Conservation (phyloP, 1,284 basidiomycete species). For the Trichosporon sp. region DNA sequence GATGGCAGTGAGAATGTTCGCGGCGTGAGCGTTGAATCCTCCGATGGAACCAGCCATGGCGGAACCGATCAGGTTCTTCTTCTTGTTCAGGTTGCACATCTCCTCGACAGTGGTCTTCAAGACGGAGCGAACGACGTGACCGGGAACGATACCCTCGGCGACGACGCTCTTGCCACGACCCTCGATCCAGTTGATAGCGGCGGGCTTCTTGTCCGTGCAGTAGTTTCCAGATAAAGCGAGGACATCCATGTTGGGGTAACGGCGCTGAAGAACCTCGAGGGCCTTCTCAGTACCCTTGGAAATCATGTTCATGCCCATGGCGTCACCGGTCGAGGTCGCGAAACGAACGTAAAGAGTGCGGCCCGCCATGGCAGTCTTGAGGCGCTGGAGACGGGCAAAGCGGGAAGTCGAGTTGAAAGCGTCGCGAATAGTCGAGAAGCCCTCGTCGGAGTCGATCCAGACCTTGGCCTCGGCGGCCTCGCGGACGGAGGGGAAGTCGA, state of each 20-base stretch:
- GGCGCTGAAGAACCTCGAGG: constrained; percentile 73
- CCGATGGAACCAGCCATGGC: constrained; percentile 97
- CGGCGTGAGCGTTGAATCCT: constrained; percentile 98
- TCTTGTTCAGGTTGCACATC: constrained; percentile 87
- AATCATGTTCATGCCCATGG: constrained; percentile 99
- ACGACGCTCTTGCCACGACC: constrained; percentile 97
- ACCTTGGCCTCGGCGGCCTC: constrained; percentile 80
- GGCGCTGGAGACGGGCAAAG: constrained; percentile 77
- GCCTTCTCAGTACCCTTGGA: constrained; percentile 95
- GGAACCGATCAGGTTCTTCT: constrained; percentile 97
- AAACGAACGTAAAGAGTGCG: constrained; percentile 95
- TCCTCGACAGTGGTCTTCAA: constrained; percentile 94
- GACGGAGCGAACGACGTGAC: constrained; percentile 81
- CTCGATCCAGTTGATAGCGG: constrained; percentile 99
- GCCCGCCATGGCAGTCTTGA: constrained; percentile 86
- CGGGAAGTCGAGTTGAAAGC: constrained; percentile 94
- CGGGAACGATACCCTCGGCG: constrained; percentile 91
- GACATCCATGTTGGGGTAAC: constrained; percentile 93
- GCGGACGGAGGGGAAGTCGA: constrained; percentile 85
- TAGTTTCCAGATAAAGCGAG: constrained; percentile 96
- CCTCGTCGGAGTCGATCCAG: constrained; percentile 86
- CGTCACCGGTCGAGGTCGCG: constrained; percentile 92
- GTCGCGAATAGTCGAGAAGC: constrained; percentile 72
- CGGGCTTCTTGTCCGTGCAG: constrained; percentile 99
- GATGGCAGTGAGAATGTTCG: constrained; percentile 94